Evolutionary conservation across 352 stramenopile species (phyloP).

Genomic region (Phytophthora chlamydospora): DNA sequence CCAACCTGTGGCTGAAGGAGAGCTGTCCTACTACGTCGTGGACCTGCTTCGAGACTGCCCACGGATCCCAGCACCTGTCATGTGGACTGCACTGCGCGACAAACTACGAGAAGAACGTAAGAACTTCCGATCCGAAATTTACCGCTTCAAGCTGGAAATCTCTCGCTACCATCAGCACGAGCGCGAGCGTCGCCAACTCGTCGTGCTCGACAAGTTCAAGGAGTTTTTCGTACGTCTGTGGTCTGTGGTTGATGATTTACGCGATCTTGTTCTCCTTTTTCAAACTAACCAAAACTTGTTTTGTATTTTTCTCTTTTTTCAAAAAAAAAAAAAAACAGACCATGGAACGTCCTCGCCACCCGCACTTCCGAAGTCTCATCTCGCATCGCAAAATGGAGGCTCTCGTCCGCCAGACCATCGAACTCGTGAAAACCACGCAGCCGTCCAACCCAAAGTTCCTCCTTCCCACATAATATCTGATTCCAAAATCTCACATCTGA

Average conservation of each 20-base stretch:
- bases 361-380: slow-evolving; percentile 71
- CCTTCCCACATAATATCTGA: slow-evolving; percentile 8
- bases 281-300: background rate
- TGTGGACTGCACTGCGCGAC: slow-evolving; percentile 55
- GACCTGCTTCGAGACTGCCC: slow-evolving; percentile 67
- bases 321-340: slow-evolving; percentile 10
- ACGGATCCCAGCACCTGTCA: slow-evolving; percentile 43
- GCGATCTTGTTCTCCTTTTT: too few relatives aligned
- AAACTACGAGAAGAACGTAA: slow-evolving; percentile 67
- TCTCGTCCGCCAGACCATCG: slow-evolving; percentile 62
- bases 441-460: slow-evolving; percentile 49
- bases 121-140: slow-evolving; percentile 65
- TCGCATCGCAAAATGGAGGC: slow-evolving; percentile 66
- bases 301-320: background rate
- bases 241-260: background rate
- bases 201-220: slow-evolving; percentile 70
- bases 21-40: slow-evolving; percentile 71
- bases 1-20: slow-evolving; percentile 39
- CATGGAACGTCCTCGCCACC: slow-evolving; percentile 47
- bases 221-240: slow-evolving; percentile 63
- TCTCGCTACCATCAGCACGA: slow-evolving; percentile 62
- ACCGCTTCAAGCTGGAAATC: slow-evolving; percentile 65
- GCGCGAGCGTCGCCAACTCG: slow-evolving; percentile 50
- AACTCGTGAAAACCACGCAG: slow-evolving; percentile 52
- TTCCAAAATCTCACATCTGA: background rate